A percentile compares a stretch with the other conserved stretches of the same genome.
Conservation (phyloP, 2,329 filamentous ascomycete species). For the Pezicula radicicola region DNA sequence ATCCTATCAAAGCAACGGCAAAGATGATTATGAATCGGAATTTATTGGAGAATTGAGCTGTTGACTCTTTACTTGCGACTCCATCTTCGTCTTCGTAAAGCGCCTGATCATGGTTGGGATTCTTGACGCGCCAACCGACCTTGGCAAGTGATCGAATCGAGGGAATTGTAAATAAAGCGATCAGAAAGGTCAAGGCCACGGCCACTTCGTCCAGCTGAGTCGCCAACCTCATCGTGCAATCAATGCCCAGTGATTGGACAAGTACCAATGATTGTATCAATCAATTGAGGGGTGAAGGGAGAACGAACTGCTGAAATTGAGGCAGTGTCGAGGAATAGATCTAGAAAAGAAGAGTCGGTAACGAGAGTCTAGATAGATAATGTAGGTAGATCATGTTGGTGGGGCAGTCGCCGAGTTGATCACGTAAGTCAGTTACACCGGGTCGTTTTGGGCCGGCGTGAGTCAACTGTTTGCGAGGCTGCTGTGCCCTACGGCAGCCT, state of each 20-base stretch:
- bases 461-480: too few relatives aligned
- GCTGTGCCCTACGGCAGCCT: too few relatives aligned
- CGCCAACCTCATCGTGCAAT: not conserved
- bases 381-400: too few relatives aligned
- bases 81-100: slow-evolving; percentile 68
- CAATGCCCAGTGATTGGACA: not conserved
- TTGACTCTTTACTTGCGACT: slow-evolving; percentile 59
- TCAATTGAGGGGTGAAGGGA: too few relatives aligned
- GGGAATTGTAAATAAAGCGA: slow-evolving; percentile 13
- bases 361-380: too few relatives aligned
- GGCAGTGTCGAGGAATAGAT: too few relatives aligned
- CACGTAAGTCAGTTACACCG: too few relatives aligned
- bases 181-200: not conserved
- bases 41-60: slow-evolving; percentile 58
- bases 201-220: not conserved
- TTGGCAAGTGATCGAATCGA: slow-evolving; percentile 16
- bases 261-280: too few relatives aligned
- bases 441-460: too few relatives aligned
- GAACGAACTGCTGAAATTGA: too few relatives aligned
- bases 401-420: too few relatives aligned
- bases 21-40: slow-evolving; percentile 51
- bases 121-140: slow-evolving; percentile 11
- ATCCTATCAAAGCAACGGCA: slow-evolving; percentile 46
- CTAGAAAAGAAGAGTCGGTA: too few relatives aligned
- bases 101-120: slow-evolving; percentile 3